Evolutionary conservation across 2,329 filamentous ascomycete genomes (phyloP).

Genomic region (Penicillium sp.): DNA sequence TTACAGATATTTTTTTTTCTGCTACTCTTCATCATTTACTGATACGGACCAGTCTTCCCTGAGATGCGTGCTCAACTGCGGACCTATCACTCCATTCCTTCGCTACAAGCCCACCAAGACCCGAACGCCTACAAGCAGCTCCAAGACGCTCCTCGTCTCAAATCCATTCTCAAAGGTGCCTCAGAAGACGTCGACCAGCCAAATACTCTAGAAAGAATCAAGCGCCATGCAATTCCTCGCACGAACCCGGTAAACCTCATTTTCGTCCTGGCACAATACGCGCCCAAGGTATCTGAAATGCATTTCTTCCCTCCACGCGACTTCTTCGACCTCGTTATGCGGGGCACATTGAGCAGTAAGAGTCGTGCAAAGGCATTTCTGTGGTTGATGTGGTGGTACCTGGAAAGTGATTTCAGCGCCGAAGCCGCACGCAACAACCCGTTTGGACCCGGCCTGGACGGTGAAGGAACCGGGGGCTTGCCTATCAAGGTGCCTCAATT

Average conservation of each 20-base stretch:
- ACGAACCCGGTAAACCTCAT: conserved; percentile 97
- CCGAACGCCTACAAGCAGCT: conserved; percentile 95
- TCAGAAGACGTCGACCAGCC: conserved; percentile 86
- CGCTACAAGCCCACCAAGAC: conserved; percentile 87
- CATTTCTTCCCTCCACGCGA: conserved; percentile 80
- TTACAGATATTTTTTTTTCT: conserved; percentile 1
- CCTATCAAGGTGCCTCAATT: conserved; percentile 43
- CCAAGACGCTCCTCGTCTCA: conserved; percentile 88
- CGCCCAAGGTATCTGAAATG: conserved; percentile 80
- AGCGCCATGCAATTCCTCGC: conserved; percentile 58
- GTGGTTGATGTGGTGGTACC: conserved; percentile 98
- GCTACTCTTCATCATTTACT: too few relatives aligned
- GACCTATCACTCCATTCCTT: conserved; percentile 96
- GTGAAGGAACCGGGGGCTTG: conserved; percentile 36
- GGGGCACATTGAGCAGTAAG: conserved; percentile 67
- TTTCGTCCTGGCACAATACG: conserved; percentile 83
- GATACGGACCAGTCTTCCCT: conserved; percentile 92
- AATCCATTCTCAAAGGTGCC: conserved; percentile 93
- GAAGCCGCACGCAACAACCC: conserved; percentile 84
- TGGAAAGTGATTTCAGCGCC: conserved; percentile 90
- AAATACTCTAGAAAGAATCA: conserved; percentile 72
- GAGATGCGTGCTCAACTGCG: conserved; percentile 97
- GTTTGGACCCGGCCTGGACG: conserved; percentile 55
- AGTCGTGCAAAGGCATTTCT: conserved; percentile 82
- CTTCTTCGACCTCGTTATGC: conserved; percentile 96